Base-by-base conservation (phyloP, 179 eudicot species). In the Gypsophila paniculata region DNA sequence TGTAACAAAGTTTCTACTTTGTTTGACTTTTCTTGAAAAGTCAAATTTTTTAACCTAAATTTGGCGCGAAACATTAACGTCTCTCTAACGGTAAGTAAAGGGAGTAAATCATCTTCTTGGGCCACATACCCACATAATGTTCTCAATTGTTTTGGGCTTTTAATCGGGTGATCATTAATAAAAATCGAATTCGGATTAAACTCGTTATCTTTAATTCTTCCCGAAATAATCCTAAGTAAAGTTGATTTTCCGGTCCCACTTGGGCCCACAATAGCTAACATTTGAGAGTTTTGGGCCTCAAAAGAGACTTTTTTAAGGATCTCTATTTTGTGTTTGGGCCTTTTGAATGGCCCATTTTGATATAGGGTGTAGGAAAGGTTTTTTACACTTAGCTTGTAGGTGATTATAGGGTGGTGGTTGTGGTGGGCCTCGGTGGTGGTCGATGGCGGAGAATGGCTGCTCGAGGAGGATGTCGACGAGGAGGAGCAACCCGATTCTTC, bases 171-270 rank as follows among this genome's bases (percentile, higher is more conserved):
- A 15, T 78, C 84, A 46, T 91, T 93, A 32, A 91, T 69, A 0
- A 64, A 78, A 29, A 89, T 76, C 14, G 88, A 75, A 19, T 79
- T 84, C 6, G 87, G 87, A 77, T 79, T 79, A 62, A 86, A 89
- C 1, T 84, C 81, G 13, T 44, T 74, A 22, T 85, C 75, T 59
- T 75, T 74, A 2, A 86, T 88, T 69, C 93, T 80, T 11, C 98
- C 98, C 0, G 97, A 89, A 9, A 93, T 74, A 13, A 88, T 61
- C 54, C 87, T 82, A 0, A 93, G 81, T 2, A 93, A 83, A 12
- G 88, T 88, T 3, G 98, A 91, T 76, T 93, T 93, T 6, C 98
- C 98, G 0, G 97, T 89, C 68, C 98, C 98, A 69, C 97, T 91
- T 18, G 97, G 93, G 72, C 97, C 97, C 12, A 91, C 96, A 55